These are phyloP conservation scores for Raddia distichophylla DNA, from an alignment of 176 grass and related monocot genomes.

Conservation along the genomic window DNA sequence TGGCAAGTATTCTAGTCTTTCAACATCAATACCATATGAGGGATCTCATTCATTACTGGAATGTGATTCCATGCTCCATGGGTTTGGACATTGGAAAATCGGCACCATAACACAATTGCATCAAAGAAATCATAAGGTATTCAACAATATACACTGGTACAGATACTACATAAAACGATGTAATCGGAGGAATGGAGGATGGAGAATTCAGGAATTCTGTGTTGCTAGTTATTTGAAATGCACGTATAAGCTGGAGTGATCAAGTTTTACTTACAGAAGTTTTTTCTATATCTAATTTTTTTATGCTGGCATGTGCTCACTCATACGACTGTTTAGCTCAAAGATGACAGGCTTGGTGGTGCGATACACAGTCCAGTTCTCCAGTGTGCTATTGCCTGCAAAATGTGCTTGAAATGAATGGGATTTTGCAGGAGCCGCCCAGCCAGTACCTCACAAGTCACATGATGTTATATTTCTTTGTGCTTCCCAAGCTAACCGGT, in stretches of 20 bases:
- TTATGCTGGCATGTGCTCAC: not conserved
- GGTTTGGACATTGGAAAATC: not conserved
- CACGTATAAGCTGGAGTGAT: not conserved
- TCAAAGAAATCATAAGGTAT: not conserved
- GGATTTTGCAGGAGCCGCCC: not conserved
- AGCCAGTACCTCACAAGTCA: not conserved
- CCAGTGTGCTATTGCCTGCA: constrained; percentile 1
- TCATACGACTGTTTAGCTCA: not conserved
- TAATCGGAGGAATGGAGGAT: not conserved
- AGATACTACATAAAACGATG: not conserved
- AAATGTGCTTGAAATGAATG: constrained; percentile 3
- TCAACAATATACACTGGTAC: not conserved
- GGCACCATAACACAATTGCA: not conserved
- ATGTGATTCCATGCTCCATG: not conserved
- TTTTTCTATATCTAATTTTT: not conserved
- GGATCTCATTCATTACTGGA: constrained; percentile 17
- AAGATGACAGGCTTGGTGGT: not conserved
- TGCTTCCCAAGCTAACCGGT: constrained; percentile 14
- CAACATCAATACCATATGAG: not conserved
- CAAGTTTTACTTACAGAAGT: not conserved
- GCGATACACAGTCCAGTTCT: not conserved
- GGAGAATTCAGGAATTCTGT: no score
- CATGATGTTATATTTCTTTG: not conserved
- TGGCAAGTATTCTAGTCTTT: constrained; percentile 2
- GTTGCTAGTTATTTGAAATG: not conserved